Conservation (phyloP, 1,139 yeast genomes). For the Suhomyces panamericanus region DNA sequence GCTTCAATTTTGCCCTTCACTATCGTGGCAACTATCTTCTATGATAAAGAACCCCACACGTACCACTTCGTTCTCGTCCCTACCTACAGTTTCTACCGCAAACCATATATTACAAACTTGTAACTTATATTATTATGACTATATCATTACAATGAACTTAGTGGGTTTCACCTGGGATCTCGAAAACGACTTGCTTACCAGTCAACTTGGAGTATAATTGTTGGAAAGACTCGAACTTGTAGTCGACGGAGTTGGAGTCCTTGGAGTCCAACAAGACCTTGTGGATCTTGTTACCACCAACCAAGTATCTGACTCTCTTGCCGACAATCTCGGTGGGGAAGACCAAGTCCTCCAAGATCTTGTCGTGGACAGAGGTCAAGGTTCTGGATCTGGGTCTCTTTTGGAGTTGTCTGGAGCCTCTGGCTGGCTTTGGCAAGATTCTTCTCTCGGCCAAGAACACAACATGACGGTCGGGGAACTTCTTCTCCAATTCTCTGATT, state of each 20-base stretch:
- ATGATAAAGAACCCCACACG: no score
- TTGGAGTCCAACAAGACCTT: conserved; percentile 97
- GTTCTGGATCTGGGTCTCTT: conserved; percentile 99
- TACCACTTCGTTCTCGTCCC: no score
- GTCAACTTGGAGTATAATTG: conserved; percentile 97
- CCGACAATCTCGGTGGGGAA: conserved; percentile 99
- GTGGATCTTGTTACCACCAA: conserved; percentile 98
- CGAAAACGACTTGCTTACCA: conserved; percentile 99
- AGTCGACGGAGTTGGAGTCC: conserved; percentile 96
- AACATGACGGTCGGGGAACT: conserved; percentile 99
- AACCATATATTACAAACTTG: conserved; percentile 4
- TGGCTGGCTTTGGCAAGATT: conserved; percentile 96
- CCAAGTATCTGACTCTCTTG: conserved; percentile 98
- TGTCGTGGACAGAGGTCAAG: conserved; percentile 97
- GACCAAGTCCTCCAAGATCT: conserved; percentile 97
- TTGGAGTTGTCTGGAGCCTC: conserved; percentile 89
- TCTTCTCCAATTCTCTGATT: conserved; percentile 99
- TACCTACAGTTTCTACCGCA: neutral
- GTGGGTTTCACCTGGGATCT: conserved; percentile 75
- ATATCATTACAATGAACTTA: conserved; percentile 23
- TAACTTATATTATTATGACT: conserved; percentile 11
- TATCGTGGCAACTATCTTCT: no score
- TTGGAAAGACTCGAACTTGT: conserved; percentile 99
- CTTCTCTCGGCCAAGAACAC: conserved; percentile 99
- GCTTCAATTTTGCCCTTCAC: no score